These are phyloP conservation scores for Ogataea philodendri DNA, from an alignment of 805 yeast species.

Conservation along the genomic window DNA sequence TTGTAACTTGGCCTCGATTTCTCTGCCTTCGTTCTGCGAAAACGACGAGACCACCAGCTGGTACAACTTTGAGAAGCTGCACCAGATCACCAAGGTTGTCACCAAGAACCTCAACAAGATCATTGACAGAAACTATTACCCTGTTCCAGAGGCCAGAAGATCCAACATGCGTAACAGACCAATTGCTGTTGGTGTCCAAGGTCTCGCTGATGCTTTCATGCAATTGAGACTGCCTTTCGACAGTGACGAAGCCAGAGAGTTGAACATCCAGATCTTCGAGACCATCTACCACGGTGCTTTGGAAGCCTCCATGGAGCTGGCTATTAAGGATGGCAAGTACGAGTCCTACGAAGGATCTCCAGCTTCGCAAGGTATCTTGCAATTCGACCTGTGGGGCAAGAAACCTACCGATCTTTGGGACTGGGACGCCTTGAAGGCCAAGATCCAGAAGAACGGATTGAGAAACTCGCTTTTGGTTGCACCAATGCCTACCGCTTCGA, in stretches of 20 bases:
- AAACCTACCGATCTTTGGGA: slow-evolving; percentile 59
- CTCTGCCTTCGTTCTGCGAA: slow-evolving; percentile 56
- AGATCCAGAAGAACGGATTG: slow-evolving; percentile 48
- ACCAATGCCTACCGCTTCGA: slow-evolving; percentile 68
- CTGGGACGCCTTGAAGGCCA: slow-evolving; percentile 54
- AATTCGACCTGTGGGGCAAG: slow-evolving; percentile 57
- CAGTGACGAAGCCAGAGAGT: slow-evolving; percentile 53
- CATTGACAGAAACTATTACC: slow-evolving; percentile 56
- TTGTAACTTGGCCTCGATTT: slow-evolving; percentile 60
- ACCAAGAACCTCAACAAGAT: slow-evolving; percentile 55
- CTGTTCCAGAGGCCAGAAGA: slow-evolving; percentile 51
- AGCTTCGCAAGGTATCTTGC: slow-evolving; percentile 55
- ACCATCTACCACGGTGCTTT: slow-evolving; percentile 60
- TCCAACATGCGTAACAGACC: slow-evolving; percentile 61
- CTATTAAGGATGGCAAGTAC: slow-evolving; percentile 50
- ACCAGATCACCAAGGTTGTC: slow-evolving; percentile 52
- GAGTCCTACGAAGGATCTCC: slow-evolving; percentile 55
- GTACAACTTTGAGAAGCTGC: slow-evolving; percentile 57
- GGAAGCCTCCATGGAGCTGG: slow-evolving; percentile 56
- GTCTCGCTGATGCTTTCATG: slow-evolving; percentile 59
- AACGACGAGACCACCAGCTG: slow-evolving; percentile 40
- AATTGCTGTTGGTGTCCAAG: slow-evolving; percentile 63
- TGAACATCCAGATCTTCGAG: slow-evolving; percentile 59
- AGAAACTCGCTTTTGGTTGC: slow-evolving; percentile 62
- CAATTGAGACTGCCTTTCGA: slow-evolving; percentile 55